Evolutionary conservation across 345 rosid species (phyloP).

Genomic region (Salix exigua): DNA sequence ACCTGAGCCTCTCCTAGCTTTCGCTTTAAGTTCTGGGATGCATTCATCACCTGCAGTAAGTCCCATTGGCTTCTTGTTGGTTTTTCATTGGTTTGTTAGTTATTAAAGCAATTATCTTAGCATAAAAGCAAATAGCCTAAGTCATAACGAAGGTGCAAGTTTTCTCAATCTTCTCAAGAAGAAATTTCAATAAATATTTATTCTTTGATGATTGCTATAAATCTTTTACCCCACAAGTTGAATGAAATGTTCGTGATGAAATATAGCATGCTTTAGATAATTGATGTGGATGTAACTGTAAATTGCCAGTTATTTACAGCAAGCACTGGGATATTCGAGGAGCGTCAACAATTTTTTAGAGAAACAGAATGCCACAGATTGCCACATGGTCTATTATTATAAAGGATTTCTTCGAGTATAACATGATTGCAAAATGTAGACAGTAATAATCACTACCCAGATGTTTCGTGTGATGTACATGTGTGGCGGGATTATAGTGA

Average conservation of each 20-base stretch:
- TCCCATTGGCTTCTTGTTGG: conserved; percentile 4
- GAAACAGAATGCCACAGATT: neutral
- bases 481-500: neutral
- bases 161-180: neutral
- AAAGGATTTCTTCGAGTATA: too few relatives aligned
- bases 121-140: neutral
- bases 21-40: conserved; percentile 57
- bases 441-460: too few relatives aligned
- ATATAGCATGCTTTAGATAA: neutral
- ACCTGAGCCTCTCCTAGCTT: conserved; percentile 55
- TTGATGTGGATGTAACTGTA: neutral
- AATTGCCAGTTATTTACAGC: neutral
- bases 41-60: conserved; percentile 73
- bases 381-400: neutral
- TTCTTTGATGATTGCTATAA: neutral
- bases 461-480: neutral
- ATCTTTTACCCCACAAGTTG: neutral
- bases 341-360: neutral
- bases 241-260: neutral
- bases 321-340: neutral
- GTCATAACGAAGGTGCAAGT: neutral
- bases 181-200: neutral
- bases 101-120: neutral
- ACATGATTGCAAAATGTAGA: neutral
- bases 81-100: neutral